Base-by-base conservation (phyloP, 305 asterid species). In the Galium porrigens region DNA sequence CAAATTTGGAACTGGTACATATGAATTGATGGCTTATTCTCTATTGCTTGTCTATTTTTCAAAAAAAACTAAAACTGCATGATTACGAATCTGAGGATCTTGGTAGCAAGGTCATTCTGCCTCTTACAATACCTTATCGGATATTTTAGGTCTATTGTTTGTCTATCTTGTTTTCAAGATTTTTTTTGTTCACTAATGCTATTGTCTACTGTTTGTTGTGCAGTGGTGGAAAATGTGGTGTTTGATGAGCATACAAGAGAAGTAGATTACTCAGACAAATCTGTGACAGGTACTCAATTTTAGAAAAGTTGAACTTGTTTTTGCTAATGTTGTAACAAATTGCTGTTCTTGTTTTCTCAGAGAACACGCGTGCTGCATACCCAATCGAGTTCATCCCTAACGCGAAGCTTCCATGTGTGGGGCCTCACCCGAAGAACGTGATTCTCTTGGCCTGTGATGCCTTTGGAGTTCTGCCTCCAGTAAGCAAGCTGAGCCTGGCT, bases 371-470 rank as follows among this genome's bases (percentile, higher is more conserved):
- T 46, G 98, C 94, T 29, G 98, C 98, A 5, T 91, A 90, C 74
- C 97, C 97, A 1, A 90, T 90, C 20, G 97, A 90, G 44, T 90
- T 86, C 82, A 90, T 90, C 71, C 97, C 96, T 6, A 90, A 90
- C 55, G 95, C 97, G 0, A 85, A 85, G 85, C 84, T 88, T 72
- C 98, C 98, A 0, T 89, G 98, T 39, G 94, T 91, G 15, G 98
- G 96, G 25, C 96, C 98, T 64, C 98, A 89, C 63, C 98, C 98
- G 5, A 91, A 78, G 62, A 91, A 91, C 18, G 91, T 91, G 72
- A 91, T 92, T 48, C 88, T 92, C 52, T 70, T 92, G 75, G 95
- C 98, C n/a, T 92, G 98, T 65, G 98, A 92, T 71, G 98, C 98
- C 29, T 92, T 92, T 52, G 96, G 98, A 3, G 98, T 92, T 76